Conservation (phyloP, 441 rosid genomes). For the Populus hybrid region DNA sequence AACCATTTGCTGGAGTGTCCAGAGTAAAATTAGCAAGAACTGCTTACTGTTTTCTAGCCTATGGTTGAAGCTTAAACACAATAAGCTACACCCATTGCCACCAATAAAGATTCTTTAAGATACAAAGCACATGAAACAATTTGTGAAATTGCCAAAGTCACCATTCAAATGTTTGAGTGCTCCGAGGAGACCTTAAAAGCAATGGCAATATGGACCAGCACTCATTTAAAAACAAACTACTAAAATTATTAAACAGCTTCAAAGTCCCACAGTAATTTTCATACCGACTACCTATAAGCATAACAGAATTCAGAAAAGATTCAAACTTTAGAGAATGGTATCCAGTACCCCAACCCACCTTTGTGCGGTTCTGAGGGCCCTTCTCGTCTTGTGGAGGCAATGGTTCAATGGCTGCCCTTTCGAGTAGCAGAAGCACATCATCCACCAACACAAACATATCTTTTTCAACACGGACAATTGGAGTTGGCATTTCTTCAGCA, state of each 20-base stretch:
- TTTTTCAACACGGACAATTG: slow-evolving; percentile 71
- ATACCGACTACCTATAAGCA: not conserved
- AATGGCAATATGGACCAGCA: not conserved
- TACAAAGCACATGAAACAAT: not conserved
- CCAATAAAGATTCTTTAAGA: not conserved
- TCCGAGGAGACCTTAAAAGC: not conserved
- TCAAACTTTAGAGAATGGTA: not conserved
- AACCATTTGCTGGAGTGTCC: not conserved
- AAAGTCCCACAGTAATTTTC: not conserved
- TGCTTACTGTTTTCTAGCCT: not conserved
- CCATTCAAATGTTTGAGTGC: not conserved
- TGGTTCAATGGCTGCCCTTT: slow-evolving; percentile 81
- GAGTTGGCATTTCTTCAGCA: slow-evolving; percentile 74
- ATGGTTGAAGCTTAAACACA: not conserved
- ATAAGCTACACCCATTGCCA: not conserved
- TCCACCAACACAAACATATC: slow-evolving; percentile 85
- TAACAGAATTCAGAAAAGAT: not conserved
- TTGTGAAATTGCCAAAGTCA: not conserved
- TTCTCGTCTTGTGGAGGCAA: slow-evolving; percentile 87
- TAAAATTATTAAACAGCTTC: not conserved
- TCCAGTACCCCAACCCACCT: slow-evolving; percentile 39
- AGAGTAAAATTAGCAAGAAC: not conserved
- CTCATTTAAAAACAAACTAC: not conserved
- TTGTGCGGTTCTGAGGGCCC: slow-evolving; percentile 79
- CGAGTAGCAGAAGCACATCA: slow-evolving; percentile 72